A percentile compares a stretch with the other conserved stretches of the same genome.
These are phyloP conservation scores for Mollisiaceae sp. DNA, from an alignment of 2,329 filamentous ascomycete genomes.

Conservation along the genomic window DNA sequence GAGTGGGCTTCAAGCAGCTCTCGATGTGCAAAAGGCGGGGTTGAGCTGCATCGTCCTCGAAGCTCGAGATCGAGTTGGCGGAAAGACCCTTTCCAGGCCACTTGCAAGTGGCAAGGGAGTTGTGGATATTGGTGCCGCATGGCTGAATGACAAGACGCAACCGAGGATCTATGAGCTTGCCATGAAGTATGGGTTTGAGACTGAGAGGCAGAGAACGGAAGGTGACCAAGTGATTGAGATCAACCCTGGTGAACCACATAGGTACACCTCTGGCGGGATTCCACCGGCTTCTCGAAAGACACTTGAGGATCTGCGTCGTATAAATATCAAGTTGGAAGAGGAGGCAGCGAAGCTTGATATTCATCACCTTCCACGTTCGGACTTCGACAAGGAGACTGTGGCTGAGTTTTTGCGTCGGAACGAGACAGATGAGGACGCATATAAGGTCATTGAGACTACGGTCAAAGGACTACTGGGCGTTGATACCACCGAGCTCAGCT, in stretches of 20 bases:
- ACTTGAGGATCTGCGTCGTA: neutral
- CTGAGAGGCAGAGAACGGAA: neutral
- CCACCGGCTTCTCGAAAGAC: neutral
- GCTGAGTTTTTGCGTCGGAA: neutral
- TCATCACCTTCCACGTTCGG: slow-evolving; percentile 1
- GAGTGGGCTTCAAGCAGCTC: slow-evolving; percentile 6
- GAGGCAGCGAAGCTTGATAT: slow-evolving; percentile 12
- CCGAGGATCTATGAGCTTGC: neutral
- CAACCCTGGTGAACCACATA: neutral
- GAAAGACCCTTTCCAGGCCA: neutral
- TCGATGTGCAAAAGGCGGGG: neutral
- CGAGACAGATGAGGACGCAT: neutral
- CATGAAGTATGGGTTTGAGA: slow-evolving; percentile 6
- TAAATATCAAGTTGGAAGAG: neutral
- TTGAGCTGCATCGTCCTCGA: neutral
- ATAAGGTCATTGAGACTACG: slow-evolving; percentile 1
- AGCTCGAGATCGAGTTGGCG: slow-evolving; percentile 10
- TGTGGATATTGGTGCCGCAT: slow-evolving; percentile 5
- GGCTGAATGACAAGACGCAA: slow-evolving; percentile 2
- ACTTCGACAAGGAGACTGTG: slow-evolving; percentile 9
- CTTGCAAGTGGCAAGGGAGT: neutral
- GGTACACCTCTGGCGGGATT: neutral
- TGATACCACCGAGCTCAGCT: neutral
- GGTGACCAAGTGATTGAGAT: slow-evolving; percentile 7
- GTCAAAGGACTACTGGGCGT: slow-evolving; percentile 7